Base-by-base conservation (phyloP, 768 basidiomycete genomes). In the Kockovaella imperatae region DNA sequence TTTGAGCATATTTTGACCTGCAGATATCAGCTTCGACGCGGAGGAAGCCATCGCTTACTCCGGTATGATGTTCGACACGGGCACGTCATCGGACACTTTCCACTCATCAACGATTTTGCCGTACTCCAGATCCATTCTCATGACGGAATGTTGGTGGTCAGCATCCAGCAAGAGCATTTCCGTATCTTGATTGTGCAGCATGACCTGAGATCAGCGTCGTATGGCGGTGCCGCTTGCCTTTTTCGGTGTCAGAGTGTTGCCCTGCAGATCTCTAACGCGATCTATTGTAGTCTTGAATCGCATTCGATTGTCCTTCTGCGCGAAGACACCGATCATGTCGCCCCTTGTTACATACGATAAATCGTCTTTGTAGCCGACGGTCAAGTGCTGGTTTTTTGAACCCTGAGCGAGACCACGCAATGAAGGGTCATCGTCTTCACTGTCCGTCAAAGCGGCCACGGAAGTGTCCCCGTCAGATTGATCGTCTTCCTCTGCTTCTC, bases 101-200 rank as follows among this genome's bases (percentile, higher is more conserved):
- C 89, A 96, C 69, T 99, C 95, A 68, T 99, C 95, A 18, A 97
- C 88, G 24, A 99, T 82, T 72, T 95, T 93, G 35, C 88, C 95
- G 21, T 82, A 82, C 71, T 93, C 73, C 53, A 99, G 79, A 73
- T 99, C 95, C 79, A 97, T 81, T 55, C 77, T 81, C 73, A 81
- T 95, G 35, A 99, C 74, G 0, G 89, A 83, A 60, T 87, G 80
- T 3, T 84, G 82, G 31, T 88, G 80, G 31, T 72, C 68, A 3
- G 87, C 82, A 65, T 95, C 84, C 80, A 87, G 86, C 47, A 99
- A 68, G 45, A 99, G 74, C 90, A 99, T 90, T 73, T 87, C 88
- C 35, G 81, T 79, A 70, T 99, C 95, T 80, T 90, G 87, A 56
- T 93, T 86, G 67, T 96, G 91, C 28, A 96, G 73, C 91, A 96